Evolutionary conservation across 257 asterid species (phyloP), one percentile per base, ranked within the genome.

Genomic region (Fraxinus americana): DNA sequence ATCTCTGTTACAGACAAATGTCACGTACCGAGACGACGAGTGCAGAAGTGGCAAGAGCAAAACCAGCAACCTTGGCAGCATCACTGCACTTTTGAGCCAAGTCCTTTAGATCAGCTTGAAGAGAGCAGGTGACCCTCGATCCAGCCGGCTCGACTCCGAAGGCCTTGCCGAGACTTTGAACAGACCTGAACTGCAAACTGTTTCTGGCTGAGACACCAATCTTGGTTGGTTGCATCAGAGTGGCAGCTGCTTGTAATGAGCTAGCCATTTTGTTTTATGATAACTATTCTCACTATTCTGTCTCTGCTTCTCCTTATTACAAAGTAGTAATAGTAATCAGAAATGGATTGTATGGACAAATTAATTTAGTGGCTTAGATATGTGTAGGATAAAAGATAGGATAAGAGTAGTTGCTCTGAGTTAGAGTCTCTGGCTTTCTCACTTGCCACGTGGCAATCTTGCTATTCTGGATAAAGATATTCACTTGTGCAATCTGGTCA

Each of bases 1-100:
- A 36, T 36, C 41, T 36, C 41, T 3, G 8, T 6, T 35, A 35
- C 39, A 35, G 39, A 68, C 16, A 0, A 17, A 75, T 13, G 35
- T 0, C 14, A 35, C 79, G 68, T 90, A 94, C 99, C 83, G 97
- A 89, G 83, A 83, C 92, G 25, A 93, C 89, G 34, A 93, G 98
- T 34, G 99, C 99, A 34, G 99, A 96, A 79, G 99, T 90, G 77
- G 99, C 99, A 57, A 96, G 97, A 75, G 99, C 98, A 74, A 96
- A 92, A 29, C 96, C 97, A 61, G 99, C 98, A 77, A 92, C 88
- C 88, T 92, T 96, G 67, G 97, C 98, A 67, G 97, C 97, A 80
- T 92, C 97, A 71, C 90, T 81, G 83, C 89, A 93, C 75, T 86
- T 96, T 43, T 89, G 92, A 52, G 95, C 96, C 66, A 96, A 88